phyloP scores from a whole-genome alignment of 2,329 filamentous ascomycete species.

The Aspergillus neoniger region DNA sequence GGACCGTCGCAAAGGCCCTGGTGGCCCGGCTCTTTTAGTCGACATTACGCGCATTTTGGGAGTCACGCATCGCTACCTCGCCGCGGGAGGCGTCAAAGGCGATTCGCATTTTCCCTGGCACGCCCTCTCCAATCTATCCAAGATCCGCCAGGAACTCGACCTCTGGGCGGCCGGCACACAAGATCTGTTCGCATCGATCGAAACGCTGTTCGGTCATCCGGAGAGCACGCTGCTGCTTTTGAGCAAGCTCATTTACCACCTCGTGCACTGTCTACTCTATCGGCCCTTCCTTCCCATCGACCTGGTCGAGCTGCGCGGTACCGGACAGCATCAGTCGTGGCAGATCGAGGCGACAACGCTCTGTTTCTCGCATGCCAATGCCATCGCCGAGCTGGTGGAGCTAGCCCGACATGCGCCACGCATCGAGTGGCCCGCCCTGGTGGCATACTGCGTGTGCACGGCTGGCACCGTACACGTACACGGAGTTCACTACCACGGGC shows the following conservation, averaged over 20 bases:
- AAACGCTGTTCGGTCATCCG: conserved; percentile 72
- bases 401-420: conserved; percentile 72
- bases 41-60: conserved; percentile 82
- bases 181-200: conserved; percentile 74
- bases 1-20: conserved; percentile 70
- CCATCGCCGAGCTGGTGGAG: conserved; percentile 79
- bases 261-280: conserved; percentile 84
- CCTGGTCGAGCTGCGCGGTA: conserved; percentile 74
- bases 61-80: conserved; percentile 79
- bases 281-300: conserved; percentile 84
- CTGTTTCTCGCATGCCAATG: conserved; percentile 84
- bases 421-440: conserved; percentile 83
- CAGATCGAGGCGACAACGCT: conserved; percentile 88
- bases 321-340: conserved; percentile 85
- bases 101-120: conserved; percentile 93
- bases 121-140: conserved; percentile 78
- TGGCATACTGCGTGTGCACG: conserved; percentile 83
- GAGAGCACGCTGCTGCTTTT: conserved; percentile 78
- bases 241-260: conserved; percentile 83
- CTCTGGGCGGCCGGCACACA: conserved; percentile 81
- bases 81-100: conserved; percentile 81
- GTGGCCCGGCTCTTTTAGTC: conserved; percentile 77
- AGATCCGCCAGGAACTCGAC: conserved; percentile 81
- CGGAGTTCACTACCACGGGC: conserved; percentile 72
- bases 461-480: conserved; percentile 88